phyloP scores from a whole-genome alignment of 1,284 basidiomycete genomes.

The Spongispora temasekensis region DNA sequence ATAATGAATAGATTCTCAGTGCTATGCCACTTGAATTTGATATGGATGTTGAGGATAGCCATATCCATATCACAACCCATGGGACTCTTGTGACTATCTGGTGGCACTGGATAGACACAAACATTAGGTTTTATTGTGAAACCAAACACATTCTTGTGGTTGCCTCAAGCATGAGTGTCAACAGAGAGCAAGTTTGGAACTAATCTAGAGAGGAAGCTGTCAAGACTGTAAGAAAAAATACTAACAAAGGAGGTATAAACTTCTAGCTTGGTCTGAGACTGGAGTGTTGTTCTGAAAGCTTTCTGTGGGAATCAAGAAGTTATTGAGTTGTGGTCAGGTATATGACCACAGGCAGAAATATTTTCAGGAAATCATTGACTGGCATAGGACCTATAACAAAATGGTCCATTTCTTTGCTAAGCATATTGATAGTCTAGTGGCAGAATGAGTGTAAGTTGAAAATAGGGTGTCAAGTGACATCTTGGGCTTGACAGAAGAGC shows the following conservation, averaged over 20 bases:
- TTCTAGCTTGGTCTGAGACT: background rate
- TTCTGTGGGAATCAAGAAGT: background rate
- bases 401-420: background rate
- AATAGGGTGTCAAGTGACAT: background rate
- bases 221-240: background rate
- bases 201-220: background rate
- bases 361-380: background rate
- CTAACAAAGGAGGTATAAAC: background rate
- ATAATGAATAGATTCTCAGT: background rate
- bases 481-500: background rate
- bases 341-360: background rate
- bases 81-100: background rate
- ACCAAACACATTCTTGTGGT: background rate
- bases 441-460: background rate
- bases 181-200: background rate
- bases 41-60: background rate
- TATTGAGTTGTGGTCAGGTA: background rate
- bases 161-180: constrained; percentile 1
- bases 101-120: background rate
- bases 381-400: background rate
- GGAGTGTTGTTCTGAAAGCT: background rate
- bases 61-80: background rate
- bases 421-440: background rate
- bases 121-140: background rate
- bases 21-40: constrained; percentile 1